Evolutionary conservation across 2,329 filamentous ascomycete species (phyloP), one percentile per base, ranked within the genome.

Genomic region (Colletotrichum lindemuthianum): DNA sequence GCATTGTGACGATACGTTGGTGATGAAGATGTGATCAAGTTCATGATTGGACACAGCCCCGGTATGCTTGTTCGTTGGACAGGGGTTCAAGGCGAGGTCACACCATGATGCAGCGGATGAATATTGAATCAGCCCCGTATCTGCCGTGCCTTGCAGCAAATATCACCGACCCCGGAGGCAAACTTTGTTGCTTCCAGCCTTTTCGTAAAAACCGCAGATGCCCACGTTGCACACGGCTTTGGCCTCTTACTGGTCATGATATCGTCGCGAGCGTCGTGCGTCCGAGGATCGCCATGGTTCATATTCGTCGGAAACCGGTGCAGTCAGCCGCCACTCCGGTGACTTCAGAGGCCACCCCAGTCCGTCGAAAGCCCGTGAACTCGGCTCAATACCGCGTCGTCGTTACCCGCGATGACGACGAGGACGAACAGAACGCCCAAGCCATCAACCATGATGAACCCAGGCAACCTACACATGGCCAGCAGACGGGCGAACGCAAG

Each of bases 341-440:
- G 37, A 40, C 32, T 33, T n/a, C 9, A 16, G 37, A 40, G 24
- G 51, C 39, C 5, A 24, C 24, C 24, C 24, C 24, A 24, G 16
- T 54, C 39, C 37, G 12, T 39, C 51, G 51, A 12, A 43, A 43
- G n/a, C 37, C n/a, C 16, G 37, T 54, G 37, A 16, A 24, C 34
- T 43, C 51, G 7, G 37, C 12, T n/a, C 54, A 57, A 24, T 48
- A 57, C 32, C 40, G 48, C 36, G 37, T 10, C 39, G 37, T 45
- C 43, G 15, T 45, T 11, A 45, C 43, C 8, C 9, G 15, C 12
- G 8, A 45, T 45, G 43, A n/a, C 15, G 43, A 45, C 12, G 43
- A 45, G 8, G 43, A n/a, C 43, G 15, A 45, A 11, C 8, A 40
- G 9, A 6, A 40, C 37, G 37, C 9, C 37, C 9, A 40, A 10